Evolutionary conservation across 306 rosid species (phyloP).

Genomic region (Vigna radiata): DNA sequence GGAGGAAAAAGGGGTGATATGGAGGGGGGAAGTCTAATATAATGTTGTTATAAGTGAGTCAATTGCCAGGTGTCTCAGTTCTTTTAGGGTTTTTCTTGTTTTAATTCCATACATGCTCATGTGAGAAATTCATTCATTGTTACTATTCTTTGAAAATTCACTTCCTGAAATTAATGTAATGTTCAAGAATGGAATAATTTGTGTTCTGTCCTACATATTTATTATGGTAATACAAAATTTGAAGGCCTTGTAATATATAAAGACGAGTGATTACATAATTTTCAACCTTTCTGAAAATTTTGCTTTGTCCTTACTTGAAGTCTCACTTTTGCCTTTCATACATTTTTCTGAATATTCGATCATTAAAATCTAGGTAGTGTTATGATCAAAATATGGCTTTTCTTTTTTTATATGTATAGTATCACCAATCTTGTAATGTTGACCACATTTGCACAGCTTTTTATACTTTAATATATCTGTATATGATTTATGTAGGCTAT

Average conservation of each 20-base stretch:
- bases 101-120: not conserved
- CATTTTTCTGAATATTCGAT: constrained; percentile 19
- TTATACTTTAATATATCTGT: constrained; percentile 17
- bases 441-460: constrained; percentile 62
- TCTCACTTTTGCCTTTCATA: not conserved
- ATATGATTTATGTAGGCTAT: constrained; percentile 59
- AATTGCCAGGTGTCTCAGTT: not conserved
- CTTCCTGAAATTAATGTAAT: not conserved
- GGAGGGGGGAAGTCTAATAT: not conserved
- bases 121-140: not conserved
- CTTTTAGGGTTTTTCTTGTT: not conserved
- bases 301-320: not conserved
- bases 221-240: not conserved
- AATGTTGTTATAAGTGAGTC: not conserved
- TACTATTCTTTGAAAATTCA: not conserved
- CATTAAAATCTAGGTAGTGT: not conserved
- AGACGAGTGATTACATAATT: not conserved
- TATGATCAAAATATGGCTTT: not conserved
- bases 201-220: not conserved
- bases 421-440: constrained; percentile 89
- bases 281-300: constrained; percentile 2
- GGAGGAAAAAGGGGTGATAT: constrained; percentile 3
- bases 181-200: not conserved
- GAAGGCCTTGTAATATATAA: constrained; percentile 22
- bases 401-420: constrained; percentile 37